A percentile compares a stretch with the other conserved stretches of the same genome.
These are phyloP conservation scores for Pueraria montana DNA, from an alignment of 306 rosid species.

Conservation along the genomic window DNA sequence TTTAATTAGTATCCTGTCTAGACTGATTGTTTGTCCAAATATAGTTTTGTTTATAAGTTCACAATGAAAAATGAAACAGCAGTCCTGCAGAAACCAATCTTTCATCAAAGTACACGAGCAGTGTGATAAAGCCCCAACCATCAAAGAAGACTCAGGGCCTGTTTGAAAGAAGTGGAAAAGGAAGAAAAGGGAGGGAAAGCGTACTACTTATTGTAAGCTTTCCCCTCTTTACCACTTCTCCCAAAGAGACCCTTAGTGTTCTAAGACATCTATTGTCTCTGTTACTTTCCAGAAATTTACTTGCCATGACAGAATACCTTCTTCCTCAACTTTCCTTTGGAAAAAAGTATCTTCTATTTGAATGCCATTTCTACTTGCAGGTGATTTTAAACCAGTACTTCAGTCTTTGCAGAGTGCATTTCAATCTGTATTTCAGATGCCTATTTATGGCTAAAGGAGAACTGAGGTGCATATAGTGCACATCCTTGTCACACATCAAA, in stretches of 20 bases:
- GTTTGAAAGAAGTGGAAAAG: conserved; percentile 57
- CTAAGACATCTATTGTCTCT: conserved; percentile 38
- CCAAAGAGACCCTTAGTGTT: conserved; percentile 55
- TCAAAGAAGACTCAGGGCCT: conserved; percentile 46
- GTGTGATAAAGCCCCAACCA: conserved; percentile 27
- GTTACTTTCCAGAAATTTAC: conserved; percentile 33
- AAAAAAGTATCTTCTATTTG: not conserved
- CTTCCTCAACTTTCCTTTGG: conserved; percentile 15
- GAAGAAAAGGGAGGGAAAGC: conserved; percentile 37
- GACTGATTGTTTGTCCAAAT: conserved; percentile 23
- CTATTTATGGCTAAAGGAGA: conserved; percentile 29
- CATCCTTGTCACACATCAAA: conserved; percentile 9
- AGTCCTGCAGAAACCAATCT: conserved; percentile 29
- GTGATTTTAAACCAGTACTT: conserved; percentile 21
- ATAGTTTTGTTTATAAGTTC: conserved; percentile 10
- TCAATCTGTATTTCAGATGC: conserved; percentile 39
- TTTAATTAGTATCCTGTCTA: conserved; percentile 21
- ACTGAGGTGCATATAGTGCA: conserved; percentile 17
- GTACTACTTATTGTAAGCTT: conserved; percentile 21
- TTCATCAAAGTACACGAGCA: conserved; percentile 8
- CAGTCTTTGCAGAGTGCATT: conserved; percentile 20
- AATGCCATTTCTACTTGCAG: not conserved
- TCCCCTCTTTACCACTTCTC: conserved; percentile 51
- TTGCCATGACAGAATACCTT: conserved; percentile 27
- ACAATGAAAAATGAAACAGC: conserved; percentile 18